Evolutionary conservation across 495 filamentous ascomycete genomes (phyloP).

Genomic region (Stereocaulon alpinum): DNA sequence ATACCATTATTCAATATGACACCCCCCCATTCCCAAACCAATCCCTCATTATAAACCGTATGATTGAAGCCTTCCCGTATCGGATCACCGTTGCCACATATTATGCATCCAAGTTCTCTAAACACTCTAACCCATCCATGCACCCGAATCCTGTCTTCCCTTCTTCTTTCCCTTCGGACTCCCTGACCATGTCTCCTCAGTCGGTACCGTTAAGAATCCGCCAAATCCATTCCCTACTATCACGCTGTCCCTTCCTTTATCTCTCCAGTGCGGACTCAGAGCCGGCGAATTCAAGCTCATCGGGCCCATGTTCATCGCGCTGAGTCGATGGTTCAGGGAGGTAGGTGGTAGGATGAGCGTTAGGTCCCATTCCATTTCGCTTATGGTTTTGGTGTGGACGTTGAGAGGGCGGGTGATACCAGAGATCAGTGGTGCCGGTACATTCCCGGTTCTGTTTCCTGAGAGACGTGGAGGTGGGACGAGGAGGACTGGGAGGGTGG

Average conservation of each 20-base stretch:
- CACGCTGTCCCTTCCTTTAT: slow-evolving; percentile 48
- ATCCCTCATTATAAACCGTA: no score
- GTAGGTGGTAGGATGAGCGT: slow-evolving; percentile 44
- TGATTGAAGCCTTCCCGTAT: no score
- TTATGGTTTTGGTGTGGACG: slow-evolving; percentile 77
- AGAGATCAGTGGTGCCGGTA: slow-evolving; percentile 22
- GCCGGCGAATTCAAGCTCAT: slow-evolving; percentile 42
- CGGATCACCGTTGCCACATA: no score
- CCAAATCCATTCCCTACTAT: slow-evolving; percentile 71
- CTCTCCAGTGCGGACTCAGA: slow-evolving; percentile 49
- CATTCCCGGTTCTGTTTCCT: background rate
- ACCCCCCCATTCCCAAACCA: no score
- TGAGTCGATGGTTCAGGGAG: slow-evolving; percentile 24
- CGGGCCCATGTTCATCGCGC: slow-evolving; percentile 38
- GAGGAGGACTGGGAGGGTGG: slow-evolving; percentile 61
- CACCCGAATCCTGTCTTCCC: slow-evolving; percentile 12
- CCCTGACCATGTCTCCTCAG: slow-evolving; percentile 35
- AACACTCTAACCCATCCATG: slow-evolving; percentile 21
- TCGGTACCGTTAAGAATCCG: slow-evolving; percentile 71
- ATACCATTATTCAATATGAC: background rate
- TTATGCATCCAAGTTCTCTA: no score
- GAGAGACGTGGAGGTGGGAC: slow-evolving; percentile 48
- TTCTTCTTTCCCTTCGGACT: slow-evolving; percentile 21
- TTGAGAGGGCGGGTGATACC: slow-evolving; percentile 56
- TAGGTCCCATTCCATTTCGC: slow-evolving; percentile 81